These are phyloP conservation scores for Hortaea sp. DNA, from an alignment of 2,329 filamentous ascomycete genomes.

Conservation along the genomic window DNA sequence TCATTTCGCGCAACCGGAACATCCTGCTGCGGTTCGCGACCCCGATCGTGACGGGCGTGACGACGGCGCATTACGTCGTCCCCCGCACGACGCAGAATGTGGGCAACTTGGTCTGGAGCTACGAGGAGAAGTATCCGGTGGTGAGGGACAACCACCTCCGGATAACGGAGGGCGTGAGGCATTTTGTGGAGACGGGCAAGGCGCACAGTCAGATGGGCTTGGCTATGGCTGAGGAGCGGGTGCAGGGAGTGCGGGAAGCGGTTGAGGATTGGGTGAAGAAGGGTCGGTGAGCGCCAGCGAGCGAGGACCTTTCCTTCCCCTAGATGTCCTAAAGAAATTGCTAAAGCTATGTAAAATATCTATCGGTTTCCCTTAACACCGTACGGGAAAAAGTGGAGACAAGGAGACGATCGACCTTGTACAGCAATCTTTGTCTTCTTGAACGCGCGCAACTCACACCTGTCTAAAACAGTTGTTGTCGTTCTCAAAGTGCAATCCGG, in stretches of 20 bases:
- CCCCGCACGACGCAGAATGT: slow-evolving; percentile 88
- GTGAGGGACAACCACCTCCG: slow-evolving; percentile 71
- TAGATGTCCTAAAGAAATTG: too few species aligned
- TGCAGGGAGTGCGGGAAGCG: slow-evolving; percentile 62
- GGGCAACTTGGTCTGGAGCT: slow-evolving; percentile 76
- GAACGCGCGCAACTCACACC: too few species aligned
- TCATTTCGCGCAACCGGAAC: slow-evolving; percentile 79
- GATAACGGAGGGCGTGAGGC: slow-evolving; percentile 57
- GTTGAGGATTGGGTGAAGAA: slow-evolving; percentile 87
- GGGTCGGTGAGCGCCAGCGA: slow-evolving; percentile 36
- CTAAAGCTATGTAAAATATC: too few species aligned
- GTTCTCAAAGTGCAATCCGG: too few species aligned
- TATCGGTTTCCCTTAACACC: too few species aligned
- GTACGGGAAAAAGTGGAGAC: too few species aligned
- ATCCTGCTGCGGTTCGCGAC: slow-evolving; percentile 67
- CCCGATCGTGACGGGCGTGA: slow-evolving; percentile 70
- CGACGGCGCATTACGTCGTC: slow-evolving; percentile 72
- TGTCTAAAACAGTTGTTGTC: too few species aligned
- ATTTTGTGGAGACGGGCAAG: slow-evolving; percentile 63
- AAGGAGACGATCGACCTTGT: too few species aligned
- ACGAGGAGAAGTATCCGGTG: slow-evolving; percentile 79
- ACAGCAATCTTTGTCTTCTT: too few species aligned
- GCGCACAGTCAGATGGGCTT: slow-evolving; percentile 62
- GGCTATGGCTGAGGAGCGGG: slow-evolving; percentile 69
- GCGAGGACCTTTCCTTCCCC: too few species aligned